Evolutionary conservation across 257 asterid genomes (phyloP).

Genomic region (Solanum paucissectum): DNA sequence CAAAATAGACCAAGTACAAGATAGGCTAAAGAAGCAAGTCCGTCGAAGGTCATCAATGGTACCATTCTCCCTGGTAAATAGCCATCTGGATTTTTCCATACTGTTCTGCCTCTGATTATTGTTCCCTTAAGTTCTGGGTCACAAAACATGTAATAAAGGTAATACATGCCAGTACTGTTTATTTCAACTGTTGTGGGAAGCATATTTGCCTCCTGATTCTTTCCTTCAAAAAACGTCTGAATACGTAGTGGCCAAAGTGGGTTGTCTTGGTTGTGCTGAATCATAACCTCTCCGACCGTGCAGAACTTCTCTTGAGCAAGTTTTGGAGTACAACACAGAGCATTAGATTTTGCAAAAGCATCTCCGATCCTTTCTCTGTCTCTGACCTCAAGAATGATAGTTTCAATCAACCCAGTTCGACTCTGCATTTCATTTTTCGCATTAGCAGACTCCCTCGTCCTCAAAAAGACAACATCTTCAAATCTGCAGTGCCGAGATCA

Average conservation of each 20-base stretch:
- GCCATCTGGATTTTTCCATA: conserved; percentile 33
- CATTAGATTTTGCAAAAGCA: conserved; percentile 13
- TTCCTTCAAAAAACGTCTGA: conserved; percentile 21
- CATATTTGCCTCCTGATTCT: conserved; percentile 19
- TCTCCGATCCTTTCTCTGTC: conserved; percentile 27
- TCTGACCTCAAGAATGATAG: conserved; percentile 28
- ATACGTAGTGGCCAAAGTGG: conserved; percentile 26
- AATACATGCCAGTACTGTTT: conserved; percentile 28
- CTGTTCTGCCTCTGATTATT: conserved; percentile 19
- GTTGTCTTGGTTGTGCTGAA: conserved; percentile 17
- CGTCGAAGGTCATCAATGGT: conserved; percentile 24
- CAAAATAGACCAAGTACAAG: conserved; percentile 28
- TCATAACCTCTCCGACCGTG: conserved; percentile 23
- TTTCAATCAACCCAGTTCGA: conserved; percentile 25
- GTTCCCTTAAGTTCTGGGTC: conserved; percentile 28
- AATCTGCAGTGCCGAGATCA: conserved; percentile 11
- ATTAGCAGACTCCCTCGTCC: conserved; percentile 19
- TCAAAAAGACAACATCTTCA: conserved; percentile 17
- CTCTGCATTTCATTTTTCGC: conserved; percentile 20
- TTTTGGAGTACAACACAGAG: conserved; percentile 20
- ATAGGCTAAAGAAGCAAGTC: conserved; percentile 27
- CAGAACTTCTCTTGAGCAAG: conserved; percentile 24
- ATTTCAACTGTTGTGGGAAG: conserved; percentile 8
- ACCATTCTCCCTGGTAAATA: conserved; percentile 35
- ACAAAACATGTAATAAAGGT: conserved; percentile 29